Evolutionary conservation across 345 rosid genomes (phyloP), one percentile per base, ranked within the genome.

Genomic region (Gossypium herbaceum): DNA sequence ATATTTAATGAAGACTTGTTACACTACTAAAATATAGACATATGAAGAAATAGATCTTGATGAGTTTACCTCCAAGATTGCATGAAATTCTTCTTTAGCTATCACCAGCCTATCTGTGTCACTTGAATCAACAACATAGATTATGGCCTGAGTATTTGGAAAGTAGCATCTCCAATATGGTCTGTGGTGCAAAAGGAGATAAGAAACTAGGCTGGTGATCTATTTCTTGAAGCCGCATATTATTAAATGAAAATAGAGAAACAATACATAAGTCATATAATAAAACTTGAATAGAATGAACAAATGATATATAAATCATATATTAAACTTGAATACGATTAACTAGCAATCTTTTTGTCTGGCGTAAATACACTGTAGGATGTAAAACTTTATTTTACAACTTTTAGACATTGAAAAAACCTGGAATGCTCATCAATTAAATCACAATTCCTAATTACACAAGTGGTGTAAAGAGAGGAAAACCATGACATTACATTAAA

Each of bases 101-200:
- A 85, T 86, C 56, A 69, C 82, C 58, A 91, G 83, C 80, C 95
- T 86, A 66, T 91, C 93, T 17, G 88, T 86, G 68, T 91, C 95
- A 79, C 95, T 88, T 69, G 95, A 91, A 84, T 90, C 95, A 69
- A 90, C 85, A 16, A 90, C 95, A 75, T 90, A 90, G 39, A 90
- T 88, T 58, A 90, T 82, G 65, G 91, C 95, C 69, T 91, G 95
- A 41, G 95, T 89, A 73, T 91, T 91, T 68, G 95, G 95, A 71
- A 91, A 91, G 81, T 91, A 91, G 80, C 95, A 91, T 81, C 95
- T 86, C 95, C 95, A 91, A 63, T 91, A 91, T 52, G 95, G 95
- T 86, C 95, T 91, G 86, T 50, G 17, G 47, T 55, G 82, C 24
- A 67, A 64, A 69, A 63, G 3, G 44, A 68, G 61, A 71, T n/a